A percentile compares a stretch with the other conserved stretches of the same genome.
Conservation (phyloP, 2,329 filamentous ascomycete genomes). For the Pseudogymnoascus sp. region DNA sequence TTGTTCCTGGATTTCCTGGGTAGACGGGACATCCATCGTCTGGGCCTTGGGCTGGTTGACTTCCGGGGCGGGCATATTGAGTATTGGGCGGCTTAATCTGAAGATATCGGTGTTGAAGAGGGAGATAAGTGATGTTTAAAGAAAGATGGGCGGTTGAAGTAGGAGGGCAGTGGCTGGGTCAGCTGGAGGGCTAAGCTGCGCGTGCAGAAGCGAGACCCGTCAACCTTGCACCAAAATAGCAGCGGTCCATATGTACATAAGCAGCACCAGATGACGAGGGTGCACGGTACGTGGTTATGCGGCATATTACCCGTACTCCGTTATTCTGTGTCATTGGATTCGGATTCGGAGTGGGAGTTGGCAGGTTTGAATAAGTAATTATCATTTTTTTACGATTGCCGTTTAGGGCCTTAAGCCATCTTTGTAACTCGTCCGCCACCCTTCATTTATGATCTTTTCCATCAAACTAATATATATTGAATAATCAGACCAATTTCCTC, state of each 20-base stretch:
- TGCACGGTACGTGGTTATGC: neutral
- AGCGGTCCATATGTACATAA: neutral
- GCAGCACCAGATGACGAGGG: neutral
- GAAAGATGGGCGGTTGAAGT: neutral
- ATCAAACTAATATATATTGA: neutral
- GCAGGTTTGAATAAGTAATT: neutral
- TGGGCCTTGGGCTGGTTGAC: constrained; percentile 7
- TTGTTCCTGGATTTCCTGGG: constrained; percentile 15
- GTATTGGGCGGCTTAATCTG: neutral
- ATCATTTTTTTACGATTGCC: neutral
- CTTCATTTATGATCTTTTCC: neutral
- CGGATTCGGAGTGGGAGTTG: neutral
- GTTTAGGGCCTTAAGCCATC: neutral
- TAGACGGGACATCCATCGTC: constrained; percentile 7
- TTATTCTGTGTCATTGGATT: neutral
- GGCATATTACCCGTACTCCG: neutral
- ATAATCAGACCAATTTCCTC: neutral
- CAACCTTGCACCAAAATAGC: constrained; percentile 7
- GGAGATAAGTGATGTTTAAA: neutral
- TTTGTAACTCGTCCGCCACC: neutral
- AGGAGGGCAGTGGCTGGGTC: constrained; percentile 2
- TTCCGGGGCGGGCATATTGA: constrained; percentile 12
- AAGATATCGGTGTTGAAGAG: neutral
- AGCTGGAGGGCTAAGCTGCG: constrained; percentile 6
- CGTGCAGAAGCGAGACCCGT: neutral